Percentiles rank a stretch among this genome's conserved stretches.
Conservation (phyloP, 1,284 basidiomycete species). For the Thecaphora thlaspeos region DNA sequence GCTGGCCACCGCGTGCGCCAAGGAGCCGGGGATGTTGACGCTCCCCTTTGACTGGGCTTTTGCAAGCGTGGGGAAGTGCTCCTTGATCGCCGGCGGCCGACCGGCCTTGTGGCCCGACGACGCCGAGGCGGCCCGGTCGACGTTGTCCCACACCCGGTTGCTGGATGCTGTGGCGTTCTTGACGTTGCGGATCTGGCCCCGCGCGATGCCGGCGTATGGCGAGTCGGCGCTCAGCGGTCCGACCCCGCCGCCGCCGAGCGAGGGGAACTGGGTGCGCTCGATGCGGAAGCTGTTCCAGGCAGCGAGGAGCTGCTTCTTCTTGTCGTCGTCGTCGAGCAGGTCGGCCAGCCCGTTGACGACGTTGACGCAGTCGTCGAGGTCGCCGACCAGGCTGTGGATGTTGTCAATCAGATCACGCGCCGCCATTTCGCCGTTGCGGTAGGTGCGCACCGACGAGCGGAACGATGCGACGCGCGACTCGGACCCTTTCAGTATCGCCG, state of each 20-base stretch:
- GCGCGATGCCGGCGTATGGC: slow-evolving; percentile 4
- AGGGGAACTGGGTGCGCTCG: slow-evolving; percentile 65
- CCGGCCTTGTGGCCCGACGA: slow-evolving; percentile 24
- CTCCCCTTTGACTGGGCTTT: slow-evolving; percentile 1
- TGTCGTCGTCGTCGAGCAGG: slow-evolving; percentile 68
- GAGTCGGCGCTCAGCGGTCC: not conserved
- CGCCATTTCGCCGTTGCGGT: slow-evolving; percentile 73
- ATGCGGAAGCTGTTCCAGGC: slow-evolving; percentile 82
- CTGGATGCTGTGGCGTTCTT: slow-evolving; percentile 69
- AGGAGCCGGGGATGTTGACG: slow-evolving; percentile 31
- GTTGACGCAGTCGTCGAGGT: slow-evolving; percentile 57
- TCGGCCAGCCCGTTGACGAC: slow-evolving; percentile 71
- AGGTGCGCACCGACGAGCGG: slow-evolving; percentile 76
- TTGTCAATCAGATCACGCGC: slow-evolving; percentile 83
- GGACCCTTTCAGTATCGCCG: slow-evolving; percentile 67
- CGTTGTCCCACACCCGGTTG: slow-evolving; percentile 77
- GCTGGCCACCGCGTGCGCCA: slow-evolving; percentile 30
- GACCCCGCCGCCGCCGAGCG: slow-evolving; percentile 43
- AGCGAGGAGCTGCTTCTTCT: slow-evolving; percentile 71
- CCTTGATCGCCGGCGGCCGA: slow-evolving; percentile 13
- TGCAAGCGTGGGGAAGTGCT: slow-evolving; percentile 44
- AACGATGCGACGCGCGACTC: slow-evolving; percentile 73
- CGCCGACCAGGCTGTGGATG: slow-evolving; percentile 78
- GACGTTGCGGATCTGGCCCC: slow-evolving; percentile 66
- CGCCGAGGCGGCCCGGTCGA: slow-evolving; percentile 72